Base-by-base conservation (phyloP, 768 basidiomycete genomes). In the Boletellus sp. region DNA sequence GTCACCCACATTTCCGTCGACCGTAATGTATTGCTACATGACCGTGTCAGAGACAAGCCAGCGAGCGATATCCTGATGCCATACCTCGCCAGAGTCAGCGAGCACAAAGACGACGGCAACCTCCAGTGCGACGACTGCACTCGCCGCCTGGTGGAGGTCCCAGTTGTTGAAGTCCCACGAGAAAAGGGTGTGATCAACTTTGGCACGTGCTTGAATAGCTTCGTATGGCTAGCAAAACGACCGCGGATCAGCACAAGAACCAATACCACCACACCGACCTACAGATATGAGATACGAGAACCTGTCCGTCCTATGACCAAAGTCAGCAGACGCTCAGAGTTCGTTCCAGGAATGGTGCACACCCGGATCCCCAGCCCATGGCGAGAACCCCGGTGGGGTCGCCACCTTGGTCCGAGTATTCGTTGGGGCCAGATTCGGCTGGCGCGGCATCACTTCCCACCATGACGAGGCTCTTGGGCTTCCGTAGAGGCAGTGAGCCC, bases 351-450 rank as follows among this genome's bases (percentile, higher is more conserved):
- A n/a, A 13, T 1, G 8, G 48, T 13, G 58, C 70, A 34, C 39
- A 74, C 69, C 90, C 91, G 43, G 85, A 87, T 33, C 91, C 94
- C 94, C 94, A 96, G 13, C 92, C 92, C 85, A 93, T 86, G 8
- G 90, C 91, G 19, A 96, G 75, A 16, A 87, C 75, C 10, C 91
- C 91, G 42, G 77, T 79, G 26, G 71, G 67, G 39, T 72, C 69
- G 22, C 84, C 83, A 42, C 78, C 81, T 22, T 68, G 79, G 54
- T 90, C 85, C 8, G 68, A 17, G 45, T 81, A 90, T 45, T 81
- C 76, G 59, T 91, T 92, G 0, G 90, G 86, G 0, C 90, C 90
- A 24, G 74, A 68, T 36, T 57, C 68, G 19, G 80, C 78, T 1
- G 87, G 86, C 6, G 80, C 87, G 6, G 79, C 79, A 55, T 80